phyloP scores from a whole-genome alignment of 2,329 filamentous ascomycete genomes.

The Berkeleyomyces rouxiae region DNA sequence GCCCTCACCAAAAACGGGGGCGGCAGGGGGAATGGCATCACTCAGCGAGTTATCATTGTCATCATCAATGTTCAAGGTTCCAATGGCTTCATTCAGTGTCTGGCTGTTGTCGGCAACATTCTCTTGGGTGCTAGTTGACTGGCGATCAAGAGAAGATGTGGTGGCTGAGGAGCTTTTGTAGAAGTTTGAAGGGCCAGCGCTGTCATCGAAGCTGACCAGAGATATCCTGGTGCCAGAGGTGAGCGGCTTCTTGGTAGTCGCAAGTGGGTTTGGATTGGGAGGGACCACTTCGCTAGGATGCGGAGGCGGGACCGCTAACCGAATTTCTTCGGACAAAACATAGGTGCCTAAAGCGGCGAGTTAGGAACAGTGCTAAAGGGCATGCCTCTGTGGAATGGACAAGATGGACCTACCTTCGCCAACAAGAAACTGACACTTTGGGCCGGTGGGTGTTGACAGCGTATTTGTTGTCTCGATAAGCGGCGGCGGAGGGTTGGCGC shows the following conservation, averaged over 20 bases:
- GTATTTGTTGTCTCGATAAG: slow-evolving; percentile 92
- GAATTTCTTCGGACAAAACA: slow-evolving; percentile 73
- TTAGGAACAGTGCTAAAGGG: not conserved
- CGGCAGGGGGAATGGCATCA: slow-evolving; percentile 28
- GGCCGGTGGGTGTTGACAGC: slow-evolving; percentile 59
- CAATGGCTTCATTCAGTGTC: slow-evolving; percentile 42
- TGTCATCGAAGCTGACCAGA: slow-evolving; percentile 53
- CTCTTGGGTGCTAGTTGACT: slow-evolving; percentile 40
- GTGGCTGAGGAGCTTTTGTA: slow-evolving; percentile 37
- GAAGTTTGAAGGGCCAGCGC: slow-evolving; percentile 34
- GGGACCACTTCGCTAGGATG: slow-evolving; percentile 87
- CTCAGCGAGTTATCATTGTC: slow-evolving; percentile 36
- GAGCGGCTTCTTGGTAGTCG: slow-evolving; percentile 69
- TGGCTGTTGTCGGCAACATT: slow-evolving; percentile 39
- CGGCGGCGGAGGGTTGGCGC: slow-evolving; percentile 40
- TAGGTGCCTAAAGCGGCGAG: slow-evolving; percentile 53
- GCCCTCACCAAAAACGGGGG: slow-evolving; percentile 69
- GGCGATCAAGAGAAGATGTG: slow-evolving; percentile 28
- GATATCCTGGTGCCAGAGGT: slow-evolving; percentile 74
- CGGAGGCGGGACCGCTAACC: slow-evolving; percentile 82
- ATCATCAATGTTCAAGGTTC: slow-evolving; percentile 37
- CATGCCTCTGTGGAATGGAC: not conserved
- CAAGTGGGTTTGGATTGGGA: slow-evolving; percentile 76
- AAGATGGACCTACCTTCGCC: slow-evolving; percentile 56
- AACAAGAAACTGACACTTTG: slow-evolving; percentile 78